Base-by-base conservation (phyloP, 208 protist species). In the Wallacemonas sp. region DNA sequence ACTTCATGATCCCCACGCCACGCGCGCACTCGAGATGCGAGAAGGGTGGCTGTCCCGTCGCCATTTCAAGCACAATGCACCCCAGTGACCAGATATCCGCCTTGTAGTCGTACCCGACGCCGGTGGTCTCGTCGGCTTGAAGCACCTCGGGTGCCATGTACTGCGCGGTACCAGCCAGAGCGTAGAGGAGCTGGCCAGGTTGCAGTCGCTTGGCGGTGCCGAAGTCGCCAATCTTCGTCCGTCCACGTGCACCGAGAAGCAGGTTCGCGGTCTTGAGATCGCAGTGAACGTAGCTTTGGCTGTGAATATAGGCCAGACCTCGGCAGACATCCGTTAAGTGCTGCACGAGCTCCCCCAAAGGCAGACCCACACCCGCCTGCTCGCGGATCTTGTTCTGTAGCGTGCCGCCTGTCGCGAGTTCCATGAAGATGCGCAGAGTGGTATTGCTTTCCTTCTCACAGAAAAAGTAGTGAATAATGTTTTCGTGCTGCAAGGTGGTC, bases 181-280 rank as follows among this genome's bases (percentile, higher is more conserved):
- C 77, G 69, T 89, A 87, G 39, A 97, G 92, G 54, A 85, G 70
- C 65, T 95, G 81, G 1, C 79, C 76, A 21, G 85, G 70, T 2
- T 48, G 53, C 4, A 98, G 69, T 21, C 82, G 79, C 66, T 93
- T 97, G 37, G 91, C 86, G 0, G 95, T 95, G 52, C 92, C 92
- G 70, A 98, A 98, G 66, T 98, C 97, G 6, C 92, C 97, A 61
- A 98, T 94, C 75, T 98, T 98, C 2, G 87, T 84, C 12, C 83
- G 71, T 22, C 90, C 91, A 9, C 81, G 66, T 2, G 79, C 63
- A 66, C 80, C 87, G 37, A 98, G 74, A 10, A 98, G 75, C 29
- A 94, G 73, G 69, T 98, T 98, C 0, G 90, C 90, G 13, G 84
- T 85, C 71, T 98, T 98, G 38, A 98, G 89, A 58, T 98, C 94